Evolutionary conservation across 2,329 filamentous ascomycete genomes (phyloP).

Genomic region (Phialophora macrospora): DNA sequence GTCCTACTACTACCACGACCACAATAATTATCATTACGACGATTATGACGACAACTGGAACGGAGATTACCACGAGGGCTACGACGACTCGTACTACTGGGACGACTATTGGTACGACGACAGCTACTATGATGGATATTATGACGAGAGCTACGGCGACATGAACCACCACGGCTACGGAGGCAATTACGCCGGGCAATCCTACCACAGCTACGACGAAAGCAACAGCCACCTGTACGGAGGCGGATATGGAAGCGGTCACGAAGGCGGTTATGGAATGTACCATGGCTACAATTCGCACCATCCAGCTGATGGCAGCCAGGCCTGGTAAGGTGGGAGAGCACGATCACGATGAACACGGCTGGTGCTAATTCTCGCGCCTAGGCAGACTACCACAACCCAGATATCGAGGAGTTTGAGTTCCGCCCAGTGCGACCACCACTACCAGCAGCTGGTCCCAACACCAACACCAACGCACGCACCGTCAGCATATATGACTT

Average conservation of each 20-base stretch:
- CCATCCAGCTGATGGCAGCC: background rate
- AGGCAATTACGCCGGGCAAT: background rate
- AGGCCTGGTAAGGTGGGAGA: background rate
- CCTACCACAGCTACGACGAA: background rate
- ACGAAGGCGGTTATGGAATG: background rate
- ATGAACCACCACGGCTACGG: background rate
- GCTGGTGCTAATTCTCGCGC: background rate
- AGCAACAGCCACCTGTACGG: background rate
- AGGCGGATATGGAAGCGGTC: background rate
- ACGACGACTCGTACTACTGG: conserved; percentile 5
- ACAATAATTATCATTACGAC: background rate
- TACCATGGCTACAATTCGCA: background rate
- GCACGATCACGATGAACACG: background rate
- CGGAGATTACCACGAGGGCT: background rate
- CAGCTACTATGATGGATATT: background rate
- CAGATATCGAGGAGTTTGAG: background rate
- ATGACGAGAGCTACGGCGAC: background rate
- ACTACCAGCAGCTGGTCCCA: background rate
- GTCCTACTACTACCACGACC: background rate
- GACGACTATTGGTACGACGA: conserved; percentile 17
- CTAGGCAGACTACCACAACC: background rate
- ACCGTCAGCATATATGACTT: background rate
- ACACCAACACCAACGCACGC: background rate
- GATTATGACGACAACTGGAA: background rate
- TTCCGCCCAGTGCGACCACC: background rate